Evolutionary conservation across 208 protist genomes (phyloP).

Genomic region (Leptomonas pyrrhocoris): DNA sequence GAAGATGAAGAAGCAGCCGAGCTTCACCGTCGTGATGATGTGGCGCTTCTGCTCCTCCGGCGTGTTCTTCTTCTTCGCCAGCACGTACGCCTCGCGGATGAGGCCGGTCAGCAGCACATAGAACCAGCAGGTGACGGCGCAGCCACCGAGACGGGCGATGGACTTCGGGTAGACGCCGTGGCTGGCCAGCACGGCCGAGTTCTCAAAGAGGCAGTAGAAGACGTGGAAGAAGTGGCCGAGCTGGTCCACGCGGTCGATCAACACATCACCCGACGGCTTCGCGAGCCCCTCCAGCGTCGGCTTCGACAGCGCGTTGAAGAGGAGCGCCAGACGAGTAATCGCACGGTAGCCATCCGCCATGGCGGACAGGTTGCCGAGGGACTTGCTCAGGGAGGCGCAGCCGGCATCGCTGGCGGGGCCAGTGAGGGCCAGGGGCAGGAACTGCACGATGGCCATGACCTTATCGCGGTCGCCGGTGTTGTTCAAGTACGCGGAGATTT

Average conservation of each 20-base stretch:
- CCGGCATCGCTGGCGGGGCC: constrained; percentile 62
- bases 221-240: constrained; percentile 84
- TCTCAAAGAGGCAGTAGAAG: constrained; percentile 84
- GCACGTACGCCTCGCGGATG: constrained; percentile 69
- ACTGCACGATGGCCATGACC: constrained; percentile 90
- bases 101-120: constrained; percentile 78
- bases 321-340: constrained; percentile 84
- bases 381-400: constrained; percentile 62
- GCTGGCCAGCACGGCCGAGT: constrained; percentile 75
- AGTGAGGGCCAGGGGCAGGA: constrained; percentile 75
- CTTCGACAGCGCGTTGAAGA: constrained; percentile 72
- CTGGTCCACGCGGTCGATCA: constrained; percentile 69
- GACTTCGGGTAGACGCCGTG: constrained; percentile 61
- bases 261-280: constrained; percentile 59
- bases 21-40: constrained; percentile 80
- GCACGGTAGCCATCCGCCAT: constrained; percentile 89
- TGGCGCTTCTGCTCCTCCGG: constrained; percentile 75
- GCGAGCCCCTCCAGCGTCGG: constrained; percentile 55
- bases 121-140: constrained; percentile 88
- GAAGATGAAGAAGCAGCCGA: constrained; percentile 83
- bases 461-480: constrained; percentile 85
- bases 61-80: constrained; percentile 68
- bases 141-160: constrained; percentile 67
- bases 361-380: constrained; percentile 64
- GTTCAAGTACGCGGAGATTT: constrained; percentile 60